phyloP scores from a whole-genome alignment of 1,284 basidiomycete species.

The Austroboletus olivaceoglutinosus region DNA sequence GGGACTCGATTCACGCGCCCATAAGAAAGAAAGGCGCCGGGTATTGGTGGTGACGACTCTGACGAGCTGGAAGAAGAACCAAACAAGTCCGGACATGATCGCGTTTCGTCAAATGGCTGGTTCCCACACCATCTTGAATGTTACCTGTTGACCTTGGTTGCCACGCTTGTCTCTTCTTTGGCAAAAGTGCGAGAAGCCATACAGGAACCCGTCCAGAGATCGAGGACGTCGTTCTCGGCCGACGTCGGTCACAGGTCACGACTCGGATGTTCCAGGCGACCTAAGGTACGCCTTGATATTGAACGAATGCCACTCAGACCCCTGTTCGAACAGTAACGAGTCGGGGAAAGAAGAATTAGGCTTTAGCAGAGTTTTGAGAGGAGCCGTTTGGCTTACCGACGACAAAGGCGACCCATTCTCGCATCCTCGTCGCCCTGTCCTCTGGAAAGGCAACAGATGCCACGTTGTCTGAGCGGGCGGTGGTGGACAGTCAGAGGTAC shows the following conservation, averaged over 20 bases:
- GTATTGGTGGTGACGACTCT: conserved; percentile 77
- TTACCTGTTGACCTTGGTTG: conserved; percentile 85
- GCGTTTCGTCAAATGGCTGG: conserved; percentile 10
- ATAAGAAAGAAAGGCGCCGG: conserved; percentile 93
- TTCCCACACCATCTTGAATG: neutral
- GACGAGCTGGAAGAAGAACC: conserved; percentile 85
- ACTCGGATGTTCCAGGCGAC: conserved; percentile 23
- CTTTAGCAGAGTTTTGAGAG: too few species aligned
- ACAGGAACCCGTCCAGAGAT: conserved; percentile 67
- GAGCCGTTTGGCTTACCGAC: conserved; percentile 50
- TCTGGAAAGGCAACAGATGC: conserved; percentile 42
- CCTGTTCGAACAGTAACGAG: conserved; percentile 77
- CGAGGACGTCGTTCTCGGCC: conserved; percentile 34
- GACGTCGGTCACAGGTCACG: conserved; percentile 17
- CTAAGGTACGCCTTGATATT: conserved; percentile 51
- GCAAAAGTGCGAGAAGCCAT: conserved; percentile 83
- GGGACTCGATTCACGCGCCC: conserved; percentile 49
- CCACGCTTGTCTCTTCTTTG: conserved; percentile 81
- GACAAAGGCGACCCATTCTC: conserved; percentile 76
- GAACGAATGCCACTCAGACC: conserved; percentile 72
- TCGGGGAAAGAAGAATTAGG: conserved; percentile 87
- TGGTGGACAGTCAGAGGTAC: too few species aligned
- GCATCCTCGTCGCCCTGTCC: conserved; percentile 51
- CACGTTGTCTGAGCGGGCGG: conserved; percentile 65
- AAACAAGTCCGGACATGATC: conserved; percentile 80